Evolutionary conservation across 2,329 filamentous ascomycete genomes (phyloP).

Genomic region (Podosphaera xanthii): DNA sequence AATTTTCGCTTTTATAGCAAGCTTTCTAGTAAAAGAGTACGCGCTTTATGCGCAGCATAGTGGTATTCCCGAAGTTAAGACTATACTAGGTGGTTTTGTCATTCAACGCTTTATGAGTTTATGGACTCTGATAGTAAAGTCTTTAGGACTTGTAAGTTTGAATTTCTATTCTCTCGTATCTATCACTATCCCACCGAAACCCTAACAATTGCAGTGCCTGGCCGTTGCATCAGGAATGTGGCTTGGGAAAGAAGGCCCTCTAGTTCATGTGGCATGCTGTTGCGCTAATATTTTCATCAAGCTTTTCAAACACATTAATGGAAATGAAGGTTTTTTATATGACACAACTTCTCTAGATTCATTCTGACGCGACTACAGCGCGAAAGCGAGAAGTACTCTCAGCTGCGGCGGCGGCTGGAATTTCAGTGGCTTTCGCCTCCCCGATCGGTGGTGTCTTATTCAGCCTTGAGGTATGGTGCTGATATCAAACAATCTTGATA

Average conservation of each 20-base stretch:
- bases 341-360: not conserved
- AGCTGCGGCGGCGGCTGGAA: constrained; percentile 51
- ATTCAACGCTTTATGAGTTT: constrained; percentile 67
- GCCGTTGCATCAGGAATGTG: constrained; percentile 87
- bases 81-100: constrained; percentile 77
- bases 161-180: not conserved
- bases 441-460: constrained; percentile 83
- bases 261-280: constrained; percentile 92
- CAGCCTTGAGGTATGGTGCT: constrained; percentile 49
- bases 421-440: constrained; percentile 37
- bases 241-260: constrained; percentile 85
- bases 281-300: constrained; percentile 91
- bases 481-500: not conserved
- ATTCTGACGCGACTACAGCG: not conserved
- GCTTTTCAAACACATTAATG: constrained; percentile 55
- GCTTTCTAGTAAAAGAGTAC: constrained; percentile 60
- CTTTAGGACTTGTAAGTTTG: constrained; percentile 50
- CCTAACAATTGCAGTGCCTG: constrained; percentile 21
- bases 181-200: too few relatives aligned
- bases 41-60: constrained; percentile 79
- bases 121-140: constrained; percentile 82
- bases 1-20: constrained; percentile 54
- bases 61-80: constrained; percentile 96
- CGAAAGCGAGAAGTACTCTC: constrained; percentile 49
- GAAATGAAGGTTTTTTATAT: constrained; percentile 48